Conservation (phyloP, 23 red algal species). For the Chondrus crispus region DNA sequence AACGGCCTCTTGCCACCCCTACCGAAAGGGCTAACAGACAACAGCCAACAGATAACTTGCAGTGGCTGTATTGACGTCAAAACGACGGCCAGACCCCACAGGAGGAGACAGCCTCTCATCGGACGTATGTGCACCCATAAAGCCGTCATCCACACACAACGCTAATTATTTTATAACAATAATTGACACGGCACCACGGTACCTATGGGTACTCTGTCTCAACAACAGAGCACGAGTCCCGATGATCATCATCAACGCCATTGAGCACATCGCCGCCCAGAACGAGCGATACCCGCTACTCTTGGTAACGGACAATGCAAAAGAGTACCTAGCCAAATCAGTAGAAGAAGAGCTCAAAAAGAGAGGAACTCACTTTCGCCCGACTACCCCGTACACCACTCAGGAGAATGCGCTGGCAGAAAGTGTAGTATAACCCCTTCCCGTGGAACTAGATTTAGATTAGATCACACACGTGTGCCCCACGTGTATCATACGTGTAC, state of each 20-base stretch:
- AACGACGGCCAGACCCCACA: background rate
- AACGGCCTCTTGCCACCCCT: background rate
- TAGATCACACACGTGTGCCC: too few relatives aligned
- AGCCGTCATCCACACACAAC: background rate
- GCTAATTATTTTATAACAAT: background rate
- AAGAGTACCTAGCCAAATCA: background rate
- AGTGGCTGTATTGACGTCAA: background rate
- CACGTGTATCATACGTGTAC: too few relatives aligned
- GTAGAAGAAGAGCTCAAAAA: background rate
- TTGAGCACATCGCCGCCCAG: too few relatives aligned
- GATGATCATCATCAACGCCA: background rate
- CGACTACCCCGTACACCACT: background rate
- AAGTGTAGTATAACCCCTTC: too few relatives aligned
- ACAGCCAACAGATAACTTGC: background rate
- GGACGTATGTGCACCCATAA: background rate
- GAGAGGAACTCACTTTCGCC: background rate
- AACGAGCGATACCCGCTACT: background rate
- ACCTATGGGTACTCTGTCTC: background rate
- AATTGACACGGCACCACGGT: background rate
- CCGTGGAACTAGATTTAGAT: too few relatives aligned
- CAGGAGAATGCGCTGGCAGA: slow-evolving; percentile 4
- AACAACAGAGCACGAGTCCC: background rate
- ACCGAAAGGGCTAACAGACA: background rate
- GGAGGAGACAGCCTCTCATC: background rate
- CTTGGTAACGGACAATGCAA: background rate